Conservation (phyloP, 164 flowering plant genomes). For the Vitis rotundifolia region DNA sequence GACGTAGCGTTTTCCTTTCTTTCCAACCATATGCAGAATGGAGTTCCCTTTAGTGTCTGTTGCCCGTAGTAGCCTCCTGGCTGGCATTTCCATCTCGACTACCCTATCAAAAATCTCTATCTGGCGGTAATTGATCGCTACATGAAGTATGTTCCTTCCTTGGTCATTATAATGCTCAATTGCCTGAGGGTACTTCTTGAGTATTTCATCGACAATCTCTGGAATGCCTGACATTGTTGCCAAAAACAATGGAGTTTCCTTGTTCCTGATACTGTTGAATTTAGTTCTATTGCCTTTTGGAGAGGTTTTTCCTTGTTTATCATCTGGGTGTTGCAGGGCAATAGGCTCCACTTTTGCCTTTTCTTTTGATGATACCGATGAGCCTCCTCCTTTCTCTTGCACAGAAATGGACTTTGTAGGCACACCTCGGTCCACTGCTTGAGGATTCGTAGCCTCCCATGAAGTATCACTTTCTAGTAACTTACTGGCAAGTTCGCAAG, state of each 20-base stretch:
- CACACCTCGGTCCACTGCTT: not conserved
- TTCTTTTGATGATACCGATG: not conserved
- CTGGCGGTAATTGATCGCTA: constrained; percentile 15
- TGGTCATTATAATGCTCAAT: constrained; percentile 1
- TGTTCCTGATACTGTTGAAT: not conserved
- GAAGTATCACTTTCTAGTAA: constrained; percentile 6
- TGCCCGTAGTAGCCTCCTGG: not conserved
- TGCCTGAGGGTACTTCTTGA: constrained; percentile 9
- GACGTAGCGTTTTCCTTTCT: not conserved
- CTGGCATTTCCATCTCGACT: not conserved
- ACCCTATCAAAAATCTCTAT: not conserved
- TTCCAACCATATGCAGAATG: constrained; percentile 16
- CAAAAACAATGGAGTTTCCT: constrained; percentile 13
- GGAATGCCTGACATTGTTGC: constrained; percentile 10
- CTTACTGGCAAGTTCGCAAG: not conserved
- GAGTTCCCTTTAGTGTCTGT: constrained; percentile 5
- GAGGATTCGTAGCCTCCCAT: not conserved
- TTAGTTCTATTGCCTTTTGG: too few species aligned
- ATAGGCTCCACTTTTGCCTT: too few species aligned
- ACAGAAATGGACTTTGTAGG: not conserved
- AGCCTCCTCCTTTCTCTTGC: too few species aligned
- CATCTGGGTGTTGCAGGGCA: too few species aligned
- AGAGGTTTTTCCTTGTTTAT: too few species aligned
- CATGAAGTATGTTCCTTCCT: constrained; percentile 14
- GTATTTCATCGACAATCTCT: constrained; percentile 13